Percentiles rank a stretch among this genome's conserved stretches.
phyloP scores from a whole-genome alignment of 805 yeast species.

The Gaillardinia entomophila region DNA sequence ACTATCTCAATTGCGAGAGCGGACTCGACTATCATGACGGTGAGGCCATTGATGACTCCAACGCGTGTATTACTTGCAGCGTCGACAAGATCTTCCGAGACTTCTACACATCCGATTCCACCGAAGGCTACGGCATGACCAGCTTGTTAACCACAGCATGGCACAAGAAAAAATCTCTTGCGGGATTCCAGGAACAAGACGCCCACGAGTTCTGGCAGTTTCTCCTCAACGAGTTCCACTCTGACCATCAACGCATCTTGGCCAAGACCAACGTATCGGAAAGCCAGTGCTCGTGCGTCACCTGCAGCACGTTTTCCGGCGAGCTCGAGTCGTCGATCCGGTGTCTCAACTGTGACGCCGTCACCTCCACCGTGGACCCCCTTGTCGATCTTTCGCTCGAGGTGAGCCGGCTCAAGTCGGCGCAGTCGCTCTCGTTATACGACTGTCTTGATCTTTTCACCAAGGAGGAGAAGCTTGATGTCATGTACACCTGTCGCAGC shows the following conservation, averaged over 20 bases:
- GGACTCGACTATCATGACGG: constrained; percentile 15
- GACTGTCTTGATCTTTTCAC: constrained; percentile 78
- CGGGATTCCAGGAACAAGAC: constrained; percentile 96
- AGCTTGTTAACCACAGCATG: constrained; percentile 80
- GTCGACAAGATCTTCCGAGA: constrained; percentile 72
- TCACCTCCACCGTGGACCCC: constrained; percentile 77
- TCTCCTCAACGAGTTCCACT: constrained; percentile 77
- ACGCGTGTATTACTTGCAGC: constrained; percentile 77
- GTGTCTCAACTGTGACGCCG: constrained; percentile 62
- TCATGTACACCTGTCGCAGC: constrained; percentile 59
- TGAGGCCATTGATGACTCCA: constrained; percentile 18
- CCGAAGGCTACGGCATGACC: constrained; percentile 76
- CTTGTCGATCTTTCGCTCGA: constrained; percentile 85
- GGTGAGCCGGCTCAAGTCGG: constrained; percentile 30
- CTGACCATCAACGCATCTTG: constrained; percentile 24
- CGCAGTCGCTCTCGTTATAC: constrained; percentile 32
- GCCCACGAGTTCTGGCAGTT: constrained; percentile 98
- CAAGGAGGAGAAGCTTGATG: constrained; percentile 68
- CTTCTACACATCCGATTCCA: constrained; percentile 59
- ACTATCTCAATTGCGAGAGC: constrained; percentile 47
- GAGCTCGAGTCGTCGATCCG: constrained; percentile 71
- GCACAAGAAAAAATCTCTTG: constrained; percentile 76
- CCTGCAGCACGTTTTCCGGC: constrained; percentile 82
- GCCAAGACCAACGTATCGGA: constrained; percentile 1
- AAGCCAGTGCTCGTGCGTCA: constrained; percentile 63